Conservation (phyloP, 2,329 filamentous ascomycete genomes). For the Aureobasidium uvarum region DNA sequence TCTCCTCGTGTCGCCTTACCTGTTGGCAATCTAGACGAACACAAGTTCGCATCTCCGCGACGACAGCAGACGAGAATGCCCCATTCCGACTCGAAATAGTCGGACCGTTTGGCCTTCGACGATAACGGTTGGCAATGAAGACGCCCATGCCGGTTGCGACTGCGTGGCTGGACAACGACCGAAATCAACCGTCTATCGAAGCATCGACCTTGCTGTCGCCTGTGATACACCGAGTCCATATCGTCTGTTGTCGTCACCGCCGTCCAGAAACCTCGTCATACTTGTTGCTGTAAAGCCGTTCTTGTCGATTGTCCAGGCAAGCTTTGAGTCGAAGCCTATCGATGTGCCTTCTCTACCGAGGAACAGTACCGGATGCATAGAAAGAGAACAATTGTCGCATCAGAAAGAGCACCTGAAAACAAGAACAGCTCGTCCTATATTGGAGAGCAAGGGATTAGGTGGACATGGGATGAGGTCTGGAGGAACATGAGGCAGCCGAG, state of each 20-base stretch:
- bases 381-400: not conserved
- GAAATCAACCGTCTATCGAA: constrained; percentile 4
- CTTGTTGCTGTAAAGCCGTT: constrained; percentile 18
- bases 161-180: not conserved
- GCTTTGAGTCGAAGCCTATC: not conserved
- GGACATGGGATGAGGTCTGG: not conserved
- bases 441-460: not conserved
- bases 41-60: constrained; percentile 13
- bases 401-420: not conserved
- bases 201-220: constrained; percentile 9
- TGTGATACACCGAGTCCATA: not conserved
- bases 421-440: not conserved
- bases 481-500: not conserved
- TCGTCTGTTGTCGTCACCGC: constrained; percentile 4
- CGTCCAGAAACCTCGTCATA: constrained; percentile 6
- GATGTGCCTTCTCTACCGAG: not conserved
- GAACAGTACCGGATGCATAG: not conserved
- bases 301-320: not conserved
- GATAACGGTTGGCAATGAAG: constrained; percentile 10
- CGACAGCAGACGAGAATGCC: not conserved
- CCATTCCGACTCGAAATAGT: not conserved
- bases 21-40: constrained; percentile 15
- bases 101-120: constrained; percentile 7
- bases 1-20: not conserved
- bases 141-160: not conserved